Base-by-base conservation (phyloP, 106 monocot species). In the Posidonia australis region DNA sequence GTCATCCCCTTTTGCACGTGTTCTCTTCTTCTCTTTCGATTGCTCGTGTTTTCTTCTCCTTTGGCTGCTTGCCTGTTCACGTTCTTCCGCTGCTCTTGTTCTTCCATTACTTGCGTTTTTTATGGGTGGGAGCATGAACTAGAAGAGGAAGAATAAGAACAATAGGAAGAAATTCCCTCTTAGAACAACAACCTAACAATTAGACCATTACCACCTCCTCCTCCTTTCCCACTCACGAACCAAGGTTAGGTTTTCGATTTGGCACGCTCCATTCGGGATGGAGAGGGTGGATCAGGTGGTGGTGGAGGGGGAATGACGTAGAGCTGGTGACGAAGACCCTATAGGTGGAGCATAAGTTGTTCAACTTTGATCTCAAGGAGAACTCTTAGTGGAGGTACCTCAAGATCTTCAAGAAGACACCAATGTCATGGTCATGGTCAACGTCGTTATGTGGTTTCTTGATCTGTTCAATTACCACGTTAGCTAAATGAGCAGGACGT, bases 391-490 rank as follows among this genome's bases (percentile, higher is more conserved):
- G 90, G 0, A 52, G 78, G 54, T 90, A 90, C 63, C 77, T 90
- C 22, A 90, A 90, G 80, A 90, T 90, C 68, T 90, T 83, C 6
- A 83, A 90, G 80, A 90, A 90, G 72, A 90, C 90, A 16, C 86
- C 26, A 86, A 86, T 12, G 83, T 90, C 66, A 90, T 90, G 59
- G 86, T 90, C 16, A 86, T 86, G 26, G 74, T 74, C n/a, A 63
- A 64, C 24, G 90, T 86, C 47, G 77, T 86, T 58, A 67, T 47
- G 13, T 90, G 90, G 90, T 90, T 90, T 52, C 74, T 81, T 30
- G 77, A 91, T 23, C 59, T 83, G 22, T 82, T 86, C 67, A 71
- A 75, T 47, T 91, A 81, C 62, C 85, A 74, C 43, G 59, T 79
- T 45, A 66, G 30, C n/a, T 68, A 68, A 76, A 79, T 20, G 91